Percentiles rank a stretch among this genome's conserved stretches.
These are phyloP conservation scores for Ensete glaucum DNA, from an alignment of 176 grass and related monocot species.

Conservation along the genomic window DNA sequence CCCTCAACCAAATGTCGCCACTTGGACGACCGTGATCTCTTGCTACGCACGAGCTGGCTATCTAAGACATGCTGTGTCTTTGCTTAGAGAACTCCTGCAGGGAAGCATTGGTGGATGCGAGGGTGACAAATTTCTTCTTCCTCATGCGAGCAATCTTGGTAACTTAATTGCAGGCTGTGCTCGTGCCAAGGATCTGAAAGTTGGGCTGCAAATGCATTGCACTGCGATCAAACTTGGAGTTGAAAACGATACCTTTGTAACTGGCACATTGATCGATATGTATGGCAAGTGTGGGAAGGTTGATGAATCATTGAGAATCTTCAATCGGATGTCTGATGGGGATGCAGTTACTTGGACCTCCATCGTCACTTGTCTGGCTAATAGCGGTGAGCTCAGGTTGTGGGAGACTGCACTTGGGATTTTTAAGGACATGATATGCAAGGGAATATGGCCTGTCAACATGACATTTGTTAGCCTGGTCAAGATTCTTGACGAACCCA, in stretches of 20 bases:
- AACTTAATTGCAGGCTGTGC: constrained; percentile 31
- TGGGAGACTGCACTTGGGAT: constrained; percentile 18
- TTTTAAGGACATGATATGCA: constrained; percentile 42
- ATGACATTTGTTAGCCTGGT: constrained; percentile 50
- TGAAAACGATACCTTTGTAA: constrained; percentile 28
- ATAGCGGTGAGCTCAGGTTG: constrained; percentile 12
- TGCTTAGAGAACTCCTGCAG: constrained; percentile 31
- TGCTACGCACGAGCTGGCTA: constrained; percentile 20
- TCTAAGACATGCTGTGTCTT: constrained; percentile 19
- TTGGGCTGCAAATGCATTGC: constrained; percentile 32
- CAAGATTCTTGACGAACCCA: constrained; percentile 36
- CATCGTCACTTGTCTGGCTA: constrained; percentile 47
- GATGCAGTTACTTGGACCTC: constrained; percentile 47
- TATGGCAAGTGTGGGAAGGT: constrained; percentile 47
- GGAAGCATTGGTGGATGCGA: neutral
- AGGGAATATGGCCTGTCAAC: constrained; percentile 42
- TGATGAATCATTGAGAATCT: constrained; percentile 29
- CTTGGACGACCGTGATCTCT: constrained; percentile 42
- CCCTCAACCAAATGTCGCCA: constrained; percentile 35
- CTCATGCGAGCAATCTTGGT: constrained; percentile 30
- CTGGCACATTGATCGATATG: constrained; percentile 41
- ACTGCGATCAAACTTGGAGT: constrained; percentile 36
- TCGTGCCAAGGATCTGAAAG: constrained; percentile 11
- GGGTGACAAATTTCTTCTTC: constrained; percentile 9
- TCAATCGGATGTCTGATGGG: constrained; percentile 18